Evolutionary conservation across 768 basidiomycete genomes (phyloP), one percentile per base, ranked within the genome.

Genomic region (Cystofilobasidium ferigula): DNA sequence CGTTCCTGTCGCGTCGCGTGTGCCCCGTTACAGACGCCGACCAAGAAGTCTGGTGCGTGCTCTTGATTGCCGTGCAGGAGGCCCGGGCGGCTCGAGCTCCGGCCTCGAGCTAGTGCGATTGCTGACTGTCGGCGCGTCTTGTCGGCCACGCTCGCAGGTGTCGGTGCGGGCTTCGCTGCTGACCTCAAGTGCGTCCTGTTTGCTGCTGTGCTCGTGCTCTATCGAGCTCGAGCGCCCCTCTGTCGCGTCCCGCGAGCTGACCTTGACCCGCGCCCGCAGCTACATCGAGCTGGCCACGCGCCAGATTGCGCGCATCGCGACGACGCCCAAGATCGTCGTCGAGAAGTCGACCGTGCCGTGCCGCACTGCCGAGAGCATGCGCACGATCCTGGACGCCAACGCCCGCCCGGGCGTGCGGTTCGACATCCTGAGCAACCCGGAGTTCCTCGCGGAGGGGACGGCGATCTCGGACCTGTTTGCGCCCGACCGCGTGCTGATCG

Each of bases 311-410:
- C 84, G 83, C 51, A 87, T 97, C 64, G 89, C 95, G 56, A 86
- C 80, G 28, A 85, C 87, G 1, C 87, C 84, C 76, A 99, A 99
- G 81, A 98, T 99, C 72, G 95, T 99, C 61, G 93, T 99, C 68
- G 95, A 99, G 75, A 99, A 99, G 78, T 98, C 94, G 20, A 99
- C 95, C 6, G 95, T 99, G 12, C 95, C 95, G 43, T 97, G 92
- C 80, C 86, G 95, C 70, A 99, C 95, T 9, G 95, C 95, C 68
- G 89, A 95, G 78, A 94, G 93, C 24, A 99, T 99, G 95, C 89
- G 94, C 72, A 95, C 89, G 62, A 97, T 99, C 77, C 85, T 99
- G 62, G 93, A 98, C 78, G 92, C 94, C 71, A 99, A 99, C 81
- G 94, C 94, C 43, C 89, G 85, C 74, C 85, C 87, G 65, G 85